Evolutionary conservation across 2,329 filamentous ascomycete species (phyloP).

Genomic region (Xylogone sp.): DNA sequence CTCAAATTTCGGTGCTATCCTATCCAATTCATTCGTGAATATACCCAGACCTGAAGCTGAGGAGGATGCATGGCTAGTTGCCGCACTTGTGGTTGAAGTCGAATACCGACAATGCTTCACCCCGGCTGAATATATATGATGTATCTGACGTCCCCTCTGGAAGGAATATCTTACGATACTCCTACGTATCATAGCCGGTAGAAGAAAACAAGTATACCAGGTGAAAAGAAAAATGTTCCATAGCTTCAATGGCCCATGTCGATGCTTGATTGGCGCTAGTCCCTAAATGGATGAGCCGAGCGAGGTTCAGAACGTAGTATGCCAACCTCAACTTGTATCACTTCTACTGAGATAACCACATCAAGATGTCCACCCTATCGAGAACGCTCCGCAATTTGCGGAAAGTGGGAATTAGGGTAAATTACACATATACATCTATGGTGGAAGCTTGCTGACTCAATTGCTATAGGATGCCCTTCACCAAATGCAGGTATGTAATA

Average conservation of each 20-base stretch:
- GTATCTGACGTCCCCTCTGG: slow-evolving; percentile 20
- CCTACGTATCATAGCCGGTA: slow-evolving; percentile 30
- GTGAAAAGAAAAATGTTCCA: not conserved
- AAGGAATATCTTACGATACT: slow-evolving; percentile 28
- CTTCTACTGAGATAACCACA: slow-evolving; percentile 16
- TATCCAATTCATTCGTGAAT: slow-evolving; percentile 75
- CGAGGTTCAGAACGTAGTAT: not conserved
- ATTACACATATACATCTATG: slow-evolving; percentile 11
- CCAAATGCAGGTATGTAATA: slow-evolving; percentile 84
- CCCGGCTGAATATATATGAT: slow-evolving; percentile 12
- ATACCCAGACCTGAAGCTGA: slow-evolving; percentile 51
- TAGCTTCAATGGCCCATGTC: not conserved
- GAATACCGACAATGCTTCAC: slow-evolving; percentile 24
- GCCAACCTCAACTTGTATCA: not conserved
- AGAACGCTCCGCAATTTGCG: slow-evolving; percentile 85
- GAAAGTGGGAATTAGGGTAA: slow-evolving; percentile 83
- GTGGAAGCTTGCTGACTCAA: slow-evolving; percentile 31
- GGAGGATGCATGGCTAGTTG: slow-evolving; percentile 32
- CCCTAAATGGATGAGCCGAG: slow-evolving; percentile 15
- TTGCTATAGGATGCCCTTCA: slow-evolving; percentile 73
- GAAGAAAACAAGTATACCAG: not conserved
- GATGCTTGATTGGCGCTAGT: slow-evolving; percentile 8
- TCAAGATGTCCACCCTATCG: slow-evolving; percentile 83
- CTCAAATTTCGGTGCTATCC: slow-evolving; percentile 85
- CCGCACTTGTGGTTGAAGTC: slow-evolving; percentile 13